A percentile compares a stretch with the other conserved stretches of the same genome.
These are phyloP conservation scores for Rhodotorula sp. DNA, from an alignment of 1,284 basidiomycete species.

Conservation along the genomic window DNA sequence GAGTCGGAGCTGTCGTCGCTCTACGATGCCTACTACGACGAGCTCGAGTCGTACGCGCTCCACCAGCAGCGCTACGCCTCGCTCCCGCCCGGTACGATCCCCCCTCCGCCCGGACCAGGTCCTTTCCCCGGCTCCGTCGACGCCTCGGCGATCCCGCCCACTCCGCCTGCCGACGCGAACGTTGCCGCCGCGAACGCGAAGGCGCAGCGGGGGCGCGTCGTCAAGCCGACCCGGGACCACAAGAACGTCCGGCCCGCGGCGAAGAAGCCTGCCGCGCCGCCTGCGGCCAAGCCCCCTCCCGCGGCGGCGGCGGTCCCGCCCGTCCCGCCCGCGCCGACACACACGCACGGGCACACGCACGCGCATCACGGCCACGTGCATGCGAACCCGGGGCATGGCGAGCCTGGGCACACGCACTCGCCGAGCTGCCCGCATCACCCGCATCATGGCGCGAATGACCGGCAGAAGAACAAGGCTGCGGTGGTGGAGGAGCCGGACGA, in stretches of 20 bases:
- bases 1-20: constrained; percentile 98
- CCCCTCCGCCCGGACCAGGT: constrained; percentile 90
- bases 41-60: constrained; percentile 97
- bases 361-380: constrained; percentile 24
- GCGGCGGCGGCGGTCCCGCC: constrained; percentile 15
- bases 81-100: constrained; percentile 72
- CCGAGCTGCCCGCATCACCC: constrained; percentile 46
- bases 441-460: constrained; percentile 25
- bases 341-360: constrained; percentile 13
- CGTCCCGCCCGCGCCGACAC: constrained; percentile 20
- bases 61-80: constrained; percentile 91
- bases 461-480: constrained; percentile 36
- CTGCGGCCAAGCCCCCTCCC: constrained; percentile 1
- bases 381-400: constrained; percentile 39
- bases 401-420: constrained; percentile 46
- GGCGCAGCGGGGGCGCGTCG: constrained; percentile 23
- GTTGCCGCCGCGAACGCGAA: constrained; percentile 5
- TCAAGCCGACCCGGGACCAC: constrained; percentile 46
- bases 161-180: constrained; percentile 46
- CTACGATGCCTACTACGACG: constrained; percentile 99
- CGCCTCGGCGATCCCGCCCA: constrained; percentile 63
- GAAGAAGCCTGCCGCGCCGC: constrained; percentile 9
- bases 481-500: constrained; percentile 33
- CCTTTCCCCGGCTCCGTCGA: constrained; percentile 98
- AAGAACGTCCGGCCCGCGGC: constrained; percentile 44